A percentile compares a stretch with the other conserved stretches of the same genome.
These are phyloP conservation scores for Eimeria maxima DNA, from an alignment of 169 alveolate genomes.

Conservation along the genomic window DNA sequence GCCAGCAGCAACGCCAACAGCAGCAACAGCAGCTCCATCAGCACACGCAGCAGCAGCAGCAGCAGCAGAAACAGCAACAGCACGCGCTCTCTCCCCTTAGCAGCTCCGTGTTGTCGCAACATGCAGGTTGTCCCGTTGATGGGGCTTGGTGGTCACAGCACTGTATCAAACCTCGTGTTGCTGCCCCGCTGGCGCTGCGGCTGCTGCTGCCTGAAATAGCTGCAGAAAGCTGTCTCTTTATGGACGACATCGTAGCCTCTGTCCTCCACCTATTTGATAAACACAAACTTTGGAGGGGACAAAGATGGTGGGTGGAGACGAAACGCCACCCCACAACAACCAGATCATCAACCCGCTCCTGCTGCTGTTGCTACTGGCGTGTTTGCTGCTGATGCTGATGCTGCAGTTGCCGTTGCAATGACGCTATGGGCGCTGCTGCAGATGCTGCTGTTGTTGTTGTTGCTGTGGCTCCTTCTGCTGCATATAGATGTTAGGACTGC, in stretches of 20 bases:
- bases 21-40: neutral
- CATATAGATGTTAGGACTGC: too few species aligned
- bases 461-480: neutral
- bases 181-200: slow-evolving; percentile 37
- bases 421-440: too few species aligned
- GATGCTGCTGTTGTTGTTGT: neutral
- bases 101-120: neutral
- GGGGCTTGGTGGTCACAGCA: slow-evolving; percentile 64
- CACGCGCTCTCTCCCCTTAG: neutral
- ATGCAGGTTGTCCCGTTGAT: neutral
- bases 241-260: slow-evolving; percentile 90
- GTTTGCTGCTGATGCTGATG: too few species aligned
- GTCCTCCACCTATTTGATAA: slow-evolving; percentile 88
- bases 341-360: neutral
- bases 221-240: slow-evolving; percentile 84
- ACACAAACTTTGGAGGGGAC: slow-evolving; percentile 86
- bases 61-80: neutral
- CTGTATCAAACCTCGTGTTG: slow-evolving; percentile 61
- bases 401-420: too few species aligned
- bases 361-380: too few species aligned
- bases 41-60: too few species aligned
- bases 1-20: slow-evolving; percentile 23
- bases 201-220: neutral
- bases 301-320: slow-evolving; percentile 20
- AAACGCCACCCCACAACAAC: neutral